These are phyloP conservation scores for Fistulinella prunicolor DNA, from an alignment of 768 basidiomycete genomes.

Conservation along the genomic window DNA sequence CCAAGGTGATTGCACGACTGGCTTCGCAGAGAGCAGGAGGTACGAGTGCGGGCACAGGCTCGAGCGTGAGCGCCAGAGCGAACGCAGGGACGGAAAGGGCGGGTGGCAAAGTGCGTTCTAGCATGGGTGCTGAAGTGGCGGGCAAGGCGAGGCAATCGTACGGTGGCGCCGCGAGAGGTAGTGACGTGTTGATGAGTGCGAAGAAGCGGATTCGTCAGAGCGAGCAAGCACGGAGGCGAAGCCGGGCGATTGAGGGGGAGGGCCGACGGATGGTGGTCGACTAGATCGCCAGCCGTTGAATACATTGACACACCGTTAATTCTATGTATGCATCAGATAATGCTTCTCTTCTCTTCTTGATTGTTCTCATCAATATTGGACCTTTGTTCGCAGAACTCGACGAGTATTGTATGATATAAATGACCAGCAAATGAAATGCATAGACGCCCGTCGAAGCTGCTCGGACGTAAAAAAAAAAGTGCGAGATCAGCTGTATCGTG, in stretches of 20 bases:
- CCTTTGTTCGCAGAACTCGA: no score
- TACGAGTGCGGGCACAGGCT: neutral
- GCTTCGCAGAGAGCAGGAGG: slow-evolving; percentile 62
- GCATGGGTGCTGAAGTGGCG: slow-evolving; percentile 39
- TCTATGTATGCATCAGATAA: slow-evolving; percentile 13
- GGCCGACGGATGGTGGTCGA: slow-evolving; percentile 15
- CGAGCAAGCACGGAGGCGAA: slow-evolving; percentile 63
- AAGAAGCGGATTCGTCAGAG: slow-evolving; percentile 77
- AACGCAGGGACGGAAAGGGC: slow-evolving; percentile 18
- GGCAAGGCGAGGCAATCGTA: slow-evolving; percentile 26
- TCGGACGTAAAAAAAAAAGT: no score
- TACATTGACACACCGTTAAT: slow-evolving; percentile 8
- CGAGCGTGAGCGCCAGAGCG: neutral
- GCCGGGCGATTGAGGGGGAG: slow-evolving; percentile 31
- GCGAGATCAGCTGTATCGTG: no score
- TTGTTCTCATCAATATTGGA: no score
- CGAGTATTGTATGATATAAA: no score
- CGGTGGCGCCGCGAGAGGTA: slow-evolving; percentile 25
- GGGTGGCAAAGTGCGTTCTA: slow-evolving; percentile 46
- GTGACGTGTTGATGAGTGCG: slow-evolving; percentile 54
- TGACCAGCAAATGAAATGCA: no score
- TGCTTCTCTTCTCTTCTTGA: neutral
- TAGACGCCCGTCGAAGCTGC: no score
- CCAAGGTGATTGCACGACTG: slow-evolving; percentile 73
- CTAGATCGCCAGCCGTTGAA: slow-evolving; percentile 2